These are phyloP conservation scores for Mycena vulgaris DNA, from an alignment of 768 basidiomycete genomes.

Conservation along the genomic window DNA sequence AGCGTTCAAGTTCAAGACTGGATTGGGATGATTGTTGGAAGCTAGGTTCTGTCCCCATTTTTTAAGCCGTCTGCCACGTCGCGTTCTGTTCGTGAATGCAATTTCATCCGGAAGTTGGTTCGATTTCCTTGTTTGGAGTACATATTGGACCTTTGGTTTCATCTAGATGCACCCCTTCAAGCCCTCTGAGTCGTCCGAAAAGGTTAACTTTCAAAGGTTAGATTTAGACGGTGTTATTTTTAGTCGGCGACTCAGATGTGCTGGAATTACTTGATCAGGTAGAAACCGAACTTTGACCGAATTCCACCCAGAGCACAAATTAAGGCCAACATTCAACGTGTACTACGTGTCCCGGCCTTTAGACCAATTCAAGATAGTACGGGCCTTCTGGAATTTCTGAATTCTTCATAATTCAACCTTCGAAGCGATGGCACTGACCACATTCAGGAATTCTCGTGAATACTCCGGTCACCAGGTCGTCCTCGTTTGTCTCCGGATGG, in stretches of 20 bases:
- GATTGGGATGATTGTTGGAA: too few species aligned
- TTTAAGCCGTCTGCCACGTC: too few species aligned
- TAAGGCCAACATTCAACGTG: background rate
- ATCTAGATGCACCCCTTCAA: too few species aligned
- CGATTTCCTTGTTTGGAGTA: background rate
- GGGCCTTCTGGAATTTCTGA: background rate
- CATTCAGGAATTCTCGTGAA: background rate
- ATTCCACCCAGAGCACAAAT: background rate
- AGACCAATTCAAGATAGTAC: background rate
- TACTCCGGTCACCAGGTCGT: background rate
- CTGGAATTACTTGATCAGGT: background rate
- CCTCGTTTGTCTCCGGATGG: too few species aligned
- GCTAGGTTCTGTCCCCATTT: too few species aligned
- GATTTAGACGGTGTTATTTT: background rate
- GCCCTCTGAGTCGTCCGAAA: too few species aligned
- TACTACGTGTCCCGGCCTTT: background rate
- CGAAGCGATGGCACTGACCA: background rate
- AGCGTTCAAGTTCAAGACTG: too few species aligned
- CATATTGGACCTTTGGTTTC: too few species aligned
- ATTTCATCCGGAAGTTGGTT: background rate
- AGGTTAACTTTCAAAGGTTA: background rate
- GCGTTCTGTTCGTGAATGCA: too few species aligned
- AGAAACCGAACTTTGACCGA: slow-evolving; percentile 21
- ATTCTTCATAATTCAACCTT: background rate
- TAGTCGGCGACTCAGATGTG: background rate